Conservation (phyloP, 495 filamentous ascomycete species). For the Neurospora tetraspora region DNA sequence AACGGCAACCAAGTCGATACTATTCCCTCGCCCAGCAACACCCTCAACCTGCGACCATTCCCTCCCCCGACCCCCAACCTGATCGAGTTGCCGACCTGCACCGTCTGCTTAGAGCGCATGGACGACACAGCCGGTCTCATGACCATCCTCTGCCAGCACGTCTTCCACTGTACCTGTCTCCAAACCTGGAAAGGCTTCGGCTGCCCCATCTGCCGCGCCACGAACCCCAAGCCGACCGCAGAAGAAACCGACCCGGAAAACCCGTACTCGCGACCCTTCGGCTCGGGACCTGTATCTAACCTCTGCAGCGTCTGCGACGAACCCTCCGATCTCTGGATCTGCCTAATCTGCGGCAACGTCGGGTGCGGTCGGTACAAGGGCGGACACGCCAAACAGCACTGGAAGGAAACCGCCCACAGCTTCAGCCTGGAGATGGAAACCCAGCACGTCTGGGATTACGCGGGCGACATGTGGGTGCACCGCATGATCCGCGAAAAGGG, state of each 20-base stretch:
- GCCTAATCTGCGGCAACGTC: constrained; percentile 85
- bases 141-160: constrained; percentile 94
- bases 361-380: constrained; percentile 91
- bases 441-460: constrained; percentile 97
- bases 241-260: constrained; percentile 25
- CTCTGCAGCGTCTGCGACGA: constrained; percentile 67
- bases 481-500: constrained; percentile 86
- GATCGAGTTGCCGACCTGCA: constrained; percentile 88
- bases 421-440: constrained; percentile 89
- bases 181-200: constrained; percentile 93
- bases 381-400: constrained; percentile 90
- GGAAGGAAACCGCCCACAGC: constrained; percentile 76
- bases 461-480: constrained; percentile 89
- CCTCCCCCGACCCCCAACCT: constrained; percentile 86
- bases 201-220: constrained; percentile 91
- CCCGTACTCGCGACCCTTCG: constrained; percentile 40
- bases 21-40: constrained; percentile 32
- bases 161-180: constrained; percentile 95
- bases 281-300: constrained; percentile 30
- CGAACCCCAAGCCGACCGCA: constrained; percentile 34
- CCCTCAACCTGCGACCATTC: constrained; percentile 62
- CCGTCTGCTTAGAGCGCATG: constrained; percentile 96
- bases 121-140: constrained; percentile 91
- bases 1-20: constrained; percentile 54
- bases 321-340: constrained; percentile 81